These are phyloP conservation scores for Protea cynaroides DNA, from an alignment of 164 flowering plant species.

Conservation along the genomic window DNA sequence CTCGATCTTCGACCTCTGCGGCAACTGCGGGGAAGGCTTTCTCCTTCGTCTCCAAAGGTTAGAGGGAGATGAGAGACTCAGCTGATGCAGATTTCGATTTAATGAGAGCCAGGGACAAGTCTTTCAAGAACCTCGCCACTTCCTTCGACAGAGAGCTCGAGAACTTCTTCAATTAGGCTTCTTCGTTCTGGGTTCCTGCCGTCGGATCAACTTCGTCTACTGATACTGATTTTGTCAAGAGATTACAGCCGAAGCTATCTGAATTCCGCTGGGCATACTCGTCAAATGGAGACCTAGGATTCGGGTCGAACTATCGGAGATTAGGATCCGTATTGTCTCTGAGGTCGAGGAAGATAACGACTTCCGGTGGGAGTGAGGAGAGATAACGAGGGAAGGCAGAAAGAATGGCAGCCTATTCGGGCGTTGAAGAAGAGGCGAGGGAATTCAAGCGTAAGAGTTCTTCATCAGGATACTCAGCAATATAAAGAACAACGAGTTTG, in stretches of 20 bases:
- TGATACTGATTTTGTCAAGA: conserved; percentile 69
- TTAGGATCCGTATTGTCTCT: conserved; percentile 47
- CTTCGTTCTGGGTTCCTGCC: conserved; percentile 40
- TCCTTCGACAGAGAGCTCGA: conserved; percentile 70
- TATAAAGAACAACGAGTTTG: conserved; percentile 62
- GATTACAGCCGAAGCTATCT: conserved; percentile 57
- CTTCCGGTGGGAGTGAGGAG: conserved; percentile 22
- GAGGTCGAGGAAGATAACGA: conserved; percentile 45
- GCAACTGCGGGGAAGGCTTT: conserved; percentile 33
- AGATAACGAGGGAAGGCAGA: conserved; percentile 23
- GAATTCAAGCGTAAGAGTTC: conserved; percentile 65
- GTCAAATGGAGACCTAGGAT: conserved; percentile 59
- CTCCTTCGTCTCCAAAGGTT: conserved; percentile 58
- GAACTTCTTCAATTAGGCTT: conserved; percentile 46
- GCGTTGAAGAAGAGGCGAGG: conserved; percentile 56
- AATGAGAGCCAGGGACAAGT: conserved; percentile 53
- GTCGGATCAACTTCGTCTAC: conserved; percentile 25
- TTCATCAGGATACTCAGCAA: conserved; percentile 46
- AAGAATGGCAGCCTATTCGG: conserved; percentile 69
- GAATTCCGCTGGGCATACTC: conserved; percentile 67
- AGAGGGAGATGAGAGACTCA: conserved; percentile 65
- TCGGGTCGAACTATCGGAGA: conserved; percentile 56
- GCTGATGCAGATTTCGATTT: conserved; percentile 63
- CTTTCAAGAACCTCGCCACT: conserved; percentile 58
- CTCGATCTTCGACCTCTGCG: conserved; percentile 25